Conservation (phyloP, 1,284 basidiomycete species). For the Puccinia triticina region DNA sequence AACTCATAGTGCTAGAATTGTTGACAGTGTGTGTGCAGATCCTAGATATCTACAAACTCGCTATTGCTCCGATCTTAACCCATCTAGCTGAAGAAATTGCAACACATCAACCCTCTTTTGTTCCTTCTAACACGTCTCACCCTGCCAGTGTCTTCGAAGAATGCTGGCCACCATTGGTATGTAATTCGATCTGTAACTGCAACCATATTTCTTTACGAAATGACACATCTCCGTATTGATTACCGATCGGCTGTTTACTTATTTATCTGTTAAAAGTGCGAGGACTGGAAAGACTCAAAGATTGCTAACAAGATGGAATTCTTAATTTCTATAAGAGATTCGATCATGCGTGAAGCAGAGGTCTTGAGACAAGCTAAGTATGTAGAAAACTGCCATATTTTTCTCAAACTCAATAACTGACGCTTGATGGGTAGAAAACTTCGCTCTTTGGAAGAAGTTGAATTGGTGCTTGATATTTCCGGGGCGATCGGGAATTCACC, state of each 20-base stretch:
- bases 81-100: constrained; percentile 90
- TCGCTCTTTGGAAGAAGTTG: constrained; percentile 33
- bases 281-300: constrained; percentile 31
- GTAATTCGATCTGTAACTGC: not conserved
- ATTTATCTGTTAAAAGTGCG: not conserved
- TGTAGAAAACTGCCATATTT: not conserved
- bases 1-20: not conserved
- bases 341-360: constrained; percentile 33
- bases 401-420: not conserved
- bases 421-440: constrained; percentile 29
- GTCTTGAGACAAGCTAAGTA: constrained; percentile 49
- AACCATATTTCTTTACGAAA: not conserved
- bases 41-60: constrained; percentile 70
- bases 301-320: constrained; percentile 20
- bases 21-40: constrained; percentile 63
- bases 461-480: constrained; percentile 43
- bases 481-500: not conserved
- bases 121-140: not conserved
- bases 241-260: not conserved
- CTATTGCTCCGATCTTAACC: constrained; percentile 84
- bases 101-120: constrained; percentile 60
- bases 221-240: not conserved
- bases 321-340: constrained; percentile 30
- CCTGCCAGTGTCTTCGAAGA: constrained; percentile 33
- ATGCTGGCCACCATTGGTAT: constrained; percentile 43